Conservation (phyloP, 306 rosid genomes). For the Adenanthera pavonina region DNA sequence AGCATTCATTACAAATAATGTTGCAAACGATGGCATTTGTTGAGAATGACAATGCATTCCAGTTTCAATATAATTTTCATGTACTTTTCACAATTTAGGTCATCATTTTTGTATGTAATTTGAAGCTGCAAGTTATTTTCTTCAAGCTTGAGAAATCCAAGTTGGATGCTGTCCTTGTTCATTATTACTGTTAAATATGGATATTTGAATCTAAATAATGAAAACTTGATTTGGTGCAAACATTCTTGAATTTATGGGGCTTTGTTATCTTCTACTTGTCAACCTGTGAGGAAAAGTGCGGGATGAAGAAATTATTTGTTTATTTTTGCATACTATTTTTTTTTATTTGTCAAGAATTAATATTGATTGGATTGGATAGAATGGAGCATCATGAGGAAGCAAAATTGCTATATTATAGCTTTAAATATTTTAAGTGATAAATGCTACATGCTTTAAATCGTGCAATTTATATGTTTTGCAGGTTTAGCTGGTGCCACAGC, state of each 20-base stretch:
- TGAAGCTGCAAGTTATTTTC: conserved; percentile 17
- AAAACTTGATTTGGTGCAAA: conserved; percentile 32
- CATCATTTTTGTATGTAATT: conserved; percentile 25
- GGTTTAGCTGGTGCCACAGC: conserved; percentile 99
- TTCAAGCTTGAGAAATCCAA: conserved; percentile 18
- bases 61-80: conserved; percentile 22
- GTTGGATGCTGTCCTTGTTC: conserved; percentile 17
- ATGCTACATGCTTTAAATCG: conserved; percentile 36
- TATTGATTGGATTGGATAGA: conserved; percentile 29
- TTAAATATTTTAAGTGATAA: conserved; percentile 16
- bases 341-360: conserved; percentile 24
- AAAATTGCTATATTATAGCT: conserved; percentile 26
- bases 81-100: background rate
- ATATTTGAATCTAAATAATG: conserved; percentile 11
- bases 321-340: conserved; percentile 6
- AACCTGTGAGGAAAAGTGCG: conserved; percentile 31
- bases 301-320: conserved; percentile 22
- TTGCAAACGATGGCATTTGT: conserved; percentile 20
- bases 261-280: conserved; percentile 32
- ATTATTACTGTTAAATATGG: conserved; percentile 25
- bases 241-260: conserved; percentile 29
- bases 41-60: conserved; percentile 19
- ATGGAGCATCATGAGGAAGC: conserved; percentile 31
- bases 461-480: conserved; percentile 58
- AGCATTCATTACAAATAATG: conserved; percentile 21